These are phyloP conservation scores for Metschnikowia continentalis DNA, from an alignment of 805 yeast species.

Conservation along the genomic window DNA sequence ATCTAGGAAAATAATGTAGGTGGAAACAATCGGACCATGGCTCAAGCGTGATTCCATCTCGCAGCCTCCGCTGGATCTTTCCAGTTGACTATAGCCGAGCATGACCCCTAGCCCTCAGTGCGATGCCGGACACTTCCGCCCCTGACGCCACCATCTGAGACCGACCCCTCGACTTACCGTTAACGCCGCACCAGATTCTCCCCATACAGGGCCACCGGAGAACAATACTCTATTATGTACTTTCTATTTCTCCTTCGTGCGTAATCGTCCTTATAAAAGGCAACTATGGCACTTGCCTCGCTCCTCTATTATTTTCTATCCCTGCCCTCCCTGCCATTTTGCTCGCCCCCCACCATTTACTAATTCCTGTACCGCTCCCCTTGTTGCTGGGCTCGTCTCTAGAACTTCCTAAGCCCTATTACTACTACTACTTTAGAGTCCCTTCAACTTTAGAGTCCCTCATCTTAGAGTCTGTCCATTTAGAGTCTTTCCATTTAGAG, in stretches of 20 bases:
- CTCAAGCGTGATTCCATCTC: neutral
- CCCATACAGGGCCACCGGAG: constrained; percentile 4
- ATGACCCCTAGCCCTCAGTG: neutral
- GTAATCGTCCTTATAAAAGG: constrained; percentile 1
- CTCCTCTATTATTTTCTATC: neutral
- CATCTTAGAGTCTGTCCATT: no score
- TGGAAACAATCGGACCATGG: neutral
- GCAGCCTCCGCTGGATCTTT: neutral
- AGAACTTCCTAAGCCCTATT: neutral
- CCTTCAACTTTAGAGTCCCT: no score
- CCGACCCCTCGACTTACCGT: neutral
- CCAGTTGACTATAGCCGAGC: neutral
- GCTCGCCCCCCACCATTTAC: neutral
- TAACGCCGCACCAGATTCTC: constrained; percentile 1
- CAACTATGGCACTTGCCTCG: neutral
- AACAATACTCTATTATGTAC: constrained; percentile 2
- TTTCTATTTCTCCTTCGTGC: neutral
- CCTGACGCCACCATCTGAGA: neutral
- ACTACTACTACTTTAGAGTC: neutral
- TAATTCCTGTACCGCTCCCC: neutral
- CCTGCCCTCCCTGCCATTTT: neutral
- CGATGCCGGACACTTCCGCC: neutral
- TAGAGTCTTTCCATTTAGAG: no score
- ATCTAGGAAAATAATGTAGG: neutral
- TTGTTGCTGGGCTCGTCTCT: neutral